Base-by-base conservation (phyloP, 2,329 filamentous ascomycete genomes). In the Cercospora nicotianae region DNA sequence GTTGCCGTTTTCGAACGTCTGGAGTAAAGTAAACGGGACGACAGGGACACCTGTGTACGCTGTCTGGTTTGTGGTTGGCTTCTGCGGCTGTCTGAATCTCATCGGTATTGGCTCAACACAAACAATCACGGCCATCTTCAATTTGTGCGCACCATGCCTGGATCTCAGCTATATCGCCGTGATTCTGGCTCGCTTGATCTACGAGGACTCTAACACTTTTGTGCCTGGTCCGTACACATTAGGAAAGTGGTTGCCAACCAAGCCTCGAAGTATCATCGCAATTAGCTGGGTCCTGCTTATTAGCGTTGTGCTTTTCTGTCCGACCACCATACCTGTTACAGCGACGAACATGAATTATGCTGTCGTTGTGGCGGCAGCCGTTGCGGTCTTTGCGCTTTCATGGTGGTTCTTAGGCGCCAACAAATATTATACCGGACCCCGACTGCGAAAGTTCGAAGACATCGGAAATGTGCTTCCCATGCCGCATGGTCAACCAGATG, bases 241-340 rank as follows among this genome's bases (percentile, higher is more conserved):
- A 26, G 62, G 64, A 5, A 53, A 51, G 48, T 65, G 59, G 59
- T 20, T 87, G 87, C 0, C 87, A 72, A 86, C 83, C 0, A 82
- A 89, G 63, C 81, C 83, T 6, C 77, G 88, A 13, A 72, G 68
- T 30, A 53, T 68, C 23, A 45, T 71, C 12, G 86, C 87, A 1
- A 82, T 87, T n/a, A 76, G 79, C 3, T 90, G 88, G 88, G 87
- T 89, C 3, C 70, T 83, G 28, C 88, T 89, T 73, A 89, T 90
- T 70, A 88, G 86, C 72, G 80, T 85, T 9, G 83, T 89, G n/a
- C 78, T 90, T 18, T 87, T 83, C 76, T 83, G 83, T 77, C 82
- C 82, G 3, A 78, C 81, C 0, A 72, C 77, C n/a, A 79, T 78
- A 36, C 81, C 81, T 1, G 80, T 83, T 16, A 81, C 78, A 3